Percentiles rank a stretch among this genome's conserved stretches.
phyloP scores from a whole-genome alignment of 352 stramenopile species.

The Globisporangium viniferum region DNA sequence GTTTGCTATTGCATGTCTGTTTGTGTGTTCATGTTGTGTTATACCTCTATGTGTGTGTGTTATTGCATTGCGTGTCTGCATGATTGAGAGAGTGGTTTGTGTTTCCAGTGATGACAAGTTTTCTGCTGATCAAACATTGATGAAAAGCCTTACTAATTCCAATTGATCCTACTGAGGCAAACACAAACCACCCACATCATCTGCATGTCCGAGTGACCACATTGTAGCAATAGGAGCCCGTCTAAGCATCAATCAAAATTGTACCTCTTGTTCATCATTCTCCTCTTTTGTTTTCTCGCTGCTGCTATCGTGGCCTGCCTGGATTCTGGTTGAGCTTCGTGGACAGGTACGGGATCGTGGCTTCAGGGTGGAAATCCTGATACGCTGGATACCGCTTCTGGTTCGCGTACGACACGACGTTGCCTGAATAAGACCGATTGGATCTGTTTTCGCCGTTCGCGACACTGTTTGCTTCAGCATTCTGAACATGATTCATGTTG shows the following conservation, averaged over 20 bases:
- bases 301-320: neutral
- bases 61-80: constrained; percentile 4
- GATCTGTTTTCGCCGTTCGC: neutral
- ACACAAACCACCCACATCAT: constrained; percentile 21
- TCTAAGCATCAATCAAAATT: neutral
- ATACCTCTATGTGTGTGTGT: neutral
- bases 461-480: constrained; percentile 8
- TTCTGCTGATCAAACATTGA: constrained; percentile 63
- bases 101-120: constrained; percentile 71
- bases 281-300: neutral
- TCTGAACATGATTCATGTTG: neutral
- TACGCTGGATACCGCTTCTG: constrained; percentile 45
- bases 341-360: constrained; percentile 33
- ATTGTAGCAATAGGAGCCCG: neutral
- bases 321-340: constrained; percentile 30
- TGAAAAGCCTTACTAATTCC: constrained; percentile 78
- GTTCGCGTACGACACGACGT: constrained; percentile 41
- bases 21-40: neutral
- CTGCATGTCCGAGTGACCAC: neutral
- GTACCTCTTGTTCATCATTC: neutral
- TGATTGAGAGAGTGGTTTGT: constrained; percentile 11
- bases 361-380: constrained; percentile 24
- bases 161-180: constrained; percentile 87
- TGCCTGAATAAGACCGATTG: constrained; percentile 33
- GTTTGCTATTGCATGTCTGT: constrained; percentile 18